These are phyloP conservation scores for Murraya paniculata DNA, from an alignment of 345 rosid species.

Conservation along the genomic window DNA sequence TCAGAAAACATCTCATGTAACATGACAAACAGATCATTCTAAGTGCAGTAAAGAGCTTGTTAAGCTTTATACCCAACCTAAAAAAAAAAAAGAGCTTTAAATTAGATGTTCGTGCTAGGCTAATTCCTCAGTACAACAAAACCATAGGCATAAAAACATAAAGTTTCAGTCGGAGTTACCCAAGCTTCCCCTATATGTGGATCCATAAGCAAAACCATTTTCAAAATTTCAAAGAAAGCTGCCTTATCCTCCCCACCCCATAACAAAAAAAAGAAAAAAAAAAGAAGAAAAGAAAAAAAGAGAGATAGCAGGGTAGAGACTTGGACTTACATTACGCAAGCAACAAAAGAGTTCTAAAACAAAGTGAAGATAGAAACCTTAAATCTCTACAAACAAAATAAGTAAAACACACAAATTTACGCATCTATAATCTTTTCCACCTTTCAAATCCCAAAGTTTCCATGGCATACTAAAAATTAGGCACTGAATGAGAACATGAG, in stretches of 20 bases:
- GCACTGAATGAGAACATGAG: not conserved
- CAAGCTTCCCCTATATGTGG: not conserved
- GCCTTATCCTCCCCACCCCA: too few relatives aligned
- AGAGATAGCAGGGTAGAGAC: not conserved
- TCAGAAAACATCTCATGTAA: conserved; percentile 49
- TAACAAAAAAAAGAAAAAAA: too few relatives aligned
- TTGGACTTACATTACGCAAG: not conserved
- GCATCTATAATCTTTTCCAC: not conserved
- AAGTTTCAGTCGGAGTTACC: conserved; percentile 16
- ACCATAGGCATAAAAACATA: not conserved
- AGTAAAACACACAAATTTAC: not conserved
- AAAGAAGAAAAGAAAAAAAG: too few relatives aligned
- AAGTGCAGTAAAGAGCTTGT: conserved; percentile 31
- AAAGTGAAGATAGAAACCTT: not conserved
- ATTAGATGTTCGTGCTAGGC: conserved; percentile 1
- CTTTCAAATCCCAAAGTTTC: not conserved
- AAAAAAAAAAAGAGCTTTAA: conserved; percentile 10
- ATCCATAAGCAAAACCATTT: not conserved
- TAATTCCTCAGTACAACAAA: conserved; percentile 3
- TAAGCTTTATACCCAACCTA: conserved; percentile 6
- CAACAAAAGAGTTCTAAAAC: not conserved
- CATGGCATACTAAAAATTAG: not conserved
- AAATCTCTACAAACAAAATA: not conserved
- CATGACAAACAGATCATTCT: conserved; percentile 39
- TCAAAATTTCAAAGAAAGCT: not conserved